Percentiles rank a stretch among this genome's conserved stretches.
Evolutionary conservation across 2,329 filamentous ascomycete genomes (phyloP).

Genomic region (Colletotrichum costaricense): DNA sequence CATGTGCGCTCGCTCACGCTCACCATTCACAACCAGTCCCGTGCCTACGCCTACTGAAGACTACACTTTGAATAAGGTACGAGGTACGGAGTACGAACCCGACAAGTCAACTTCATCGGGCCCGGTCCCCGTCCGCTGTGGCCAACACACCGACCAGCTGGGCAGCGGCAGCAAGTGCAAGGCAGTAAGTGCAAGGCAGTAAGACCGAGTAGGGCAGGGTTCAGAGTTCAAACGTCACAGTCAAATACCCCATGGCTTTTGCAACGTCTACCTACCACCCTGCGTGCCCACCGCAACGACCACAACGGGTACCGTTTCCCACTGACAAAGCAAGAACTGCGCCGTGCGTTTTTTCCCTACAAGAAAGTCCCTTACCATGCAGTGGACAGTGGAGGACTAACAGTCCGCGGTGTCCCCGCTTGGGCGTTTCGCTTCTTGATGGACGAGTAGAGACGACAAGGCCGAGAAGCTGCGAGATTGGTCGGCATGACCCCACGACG

Average conservation of each 20-base stretch:
- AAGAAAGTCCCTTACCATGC: not conserved
- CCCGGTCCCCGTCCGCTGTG: not conserved
- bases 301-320: not conserved
- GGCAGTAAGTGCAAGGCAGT: not conserved
- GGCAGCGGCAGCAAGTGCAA: not conserved
- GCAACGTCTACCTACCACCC: not conserved
- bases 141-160: not conserved
- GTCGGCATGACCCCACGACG: not conserved
- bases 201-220: not conserved
- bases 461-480: slow-evolving; percentile 6
- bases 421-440: slow-evolving; percentile 19
- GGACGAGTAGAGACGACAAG: slow-evolving; percentile 2
- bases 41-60: not conserved
- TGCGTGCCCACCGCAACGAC: not conserved
- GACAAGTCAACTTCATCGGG: slow-evolving; percentile 12
- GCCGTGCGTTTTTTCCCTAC: not conserved
- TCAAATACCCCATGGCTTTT: not conserved
- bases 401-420: slow-evolving; percentile 7
- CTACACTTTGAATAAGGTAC: slow-evolving; percentile 12
- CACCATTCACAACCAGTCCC: not conserved
- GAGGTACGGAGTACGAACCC: slow-evolving; percentile 23
- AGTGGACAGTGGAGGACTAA: not conserved
- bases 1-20: slow-evolving; percentile 14
- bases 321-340: not conserved
- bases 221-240: not conserved